Evolutionary conservation across 805 yeast genomes (phyloP), one percentile per base, ranked within the genome.

Genomic region (Myxozyma geophila): DNA sequence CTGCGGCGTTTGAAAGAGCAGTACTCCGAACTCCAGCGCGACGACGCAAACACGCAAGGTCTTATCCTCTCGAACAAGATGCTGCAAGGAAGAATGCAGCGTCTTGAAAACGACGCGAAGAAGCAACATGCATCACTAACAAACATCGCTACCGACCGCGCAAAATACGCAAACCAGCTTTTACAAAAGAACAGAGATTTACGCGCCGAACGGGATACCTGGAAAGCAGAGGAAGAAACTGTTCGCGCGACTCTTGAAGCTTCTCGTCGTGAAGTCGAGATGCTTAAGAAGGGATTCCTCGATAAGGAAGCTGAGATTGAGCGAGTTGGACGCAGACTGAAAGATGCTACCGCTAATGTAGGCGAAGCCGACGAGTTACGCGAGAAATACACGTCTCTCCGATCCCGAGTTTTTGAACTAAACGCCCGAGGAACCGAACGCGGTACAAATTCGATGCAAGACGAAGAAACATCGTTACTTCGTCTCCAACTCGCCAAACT

Each of bases 101-200:
- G 67, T 13, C 63, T 78, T 21, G 72, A 72, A 36, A 64, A 62
- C 6, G 78, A 76, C 60, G 60, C 71, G n/a, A 71, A 67, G 33
- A 68, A 70, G 40, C 70, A 76, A 39, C 74, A 73, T 61, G 73
- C 72, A n/a, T 70, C 72, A 12, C 70, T 74, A 28, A 70, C 75
- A 35, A 74, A 72, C 2, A 71, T 71, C 54, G 67, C 74, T 65
- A 73, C 73, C 6, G 79, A 77, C 47, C 68, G 79, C 21, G 70
- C 76, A 7, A 76, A 76, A 7, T 77, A 77, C 60, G 79, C 79
- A 57, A 65, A 70, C 9, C 70, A 73, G 41, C 67, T 78, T 12
- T 59, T 76, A 10, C 70, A 73, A 33, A 72, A 73, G 59, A 76
- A 74, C 63, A 70, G 74, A 40, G 76, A 72, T 41, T 70, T 75